Evolutionary conservation across 176 grass and related monocot genomes (phyloP).

Genomic region (Metroxylon sagu): DNA sequence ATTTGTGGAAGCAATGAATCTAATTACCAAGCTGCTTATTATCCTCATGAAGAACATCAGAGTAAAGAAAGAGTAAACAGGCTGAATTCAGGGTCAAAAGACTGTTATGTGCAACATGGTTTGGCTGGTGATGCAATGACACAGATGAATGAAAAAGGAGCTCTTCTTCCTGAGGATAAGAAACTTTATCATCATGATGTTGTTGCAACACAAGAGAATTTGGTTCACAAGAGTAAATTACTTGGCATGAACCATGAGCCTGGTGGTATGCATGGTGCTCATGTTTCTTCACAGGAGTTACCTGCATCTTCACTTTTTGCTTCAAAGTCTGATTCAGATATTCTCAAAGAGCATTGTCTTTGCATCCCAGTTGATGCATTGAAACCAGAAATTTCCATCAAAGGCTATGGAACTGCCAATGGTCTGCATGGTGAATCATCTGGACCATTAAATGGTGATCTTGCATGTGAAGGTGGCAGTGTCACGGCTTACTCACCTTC

Average conservation of each 20-base stretch:
- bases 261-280: conserved; percentile 6
- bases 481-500: conserved; percentile 16
- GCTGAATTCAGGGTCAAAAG: conserved; percentile 15
- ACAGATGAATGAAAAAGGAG: conserved; percentile 15
- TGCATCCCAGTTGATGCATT: conserved; percentile 22
- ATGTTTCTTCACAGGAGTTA: conserved; percentile 36
- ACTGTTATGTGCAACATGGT: conserved; percentile 23
- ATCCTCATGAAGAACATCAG: conserved; percentile 13
- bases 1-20: conserved; percentile 20
- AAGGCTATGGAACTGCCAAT: conserved; percentile 22
- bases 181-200: conserved; percentile 22
- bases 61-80: conserved; percentile 7
- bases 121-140: conserved; percentile 19
- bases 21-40: conserved; percentile 22
- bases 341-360: conserved; percentile 10
- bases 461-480: conserved; percentile 10
- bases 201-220: conserved; percentile 9
- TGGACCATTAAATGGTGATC: not conserved
- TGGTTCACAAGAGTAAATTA: conserved; percentile 8
- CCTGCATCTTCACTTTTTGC: conserved; percentile 11
- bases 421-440: conserved; percentile 1
- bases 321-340: conserved; percentile 29
- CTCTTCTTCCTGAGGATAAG: conserved; percentile 21
- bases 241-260: conserved; percentile 10
- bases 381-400: conserved; percentile 10